Evolutionary conservation across 345 rosid species (phyloP).

Genomic region (Microthlaspi erraticum): DNA sequence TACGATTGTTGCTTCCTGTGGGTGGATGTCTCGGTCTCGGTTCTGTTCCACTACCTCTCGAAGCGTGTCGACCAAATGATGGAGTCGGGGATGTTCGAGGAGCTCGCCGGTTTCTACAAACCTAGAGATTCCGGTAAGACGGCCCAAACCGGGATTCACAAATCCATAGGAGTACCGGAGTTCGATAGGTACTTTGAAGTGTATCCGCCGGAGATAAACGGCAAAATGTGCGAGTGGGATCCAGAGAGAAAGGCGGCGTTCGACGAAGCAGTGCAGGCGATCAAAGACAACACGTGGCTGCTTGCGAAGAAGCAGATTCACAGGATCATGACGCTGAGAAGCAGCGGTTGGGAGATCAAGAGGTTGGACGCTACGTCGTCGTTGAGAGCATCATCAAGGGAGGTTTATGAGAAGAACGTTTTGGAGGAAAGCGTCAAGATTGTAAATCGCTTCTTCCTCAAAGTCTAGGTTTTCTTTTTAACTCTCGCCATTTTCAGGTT

Average conservation of each 20-base stretch:
- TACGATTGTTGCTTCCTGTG: conserved; percentile 81
- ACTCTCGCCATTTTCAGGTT: not conserved
- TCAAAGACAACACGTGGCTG: conserved; percentile 59
- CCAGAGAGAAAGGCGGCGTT: conserved; percentile 35
- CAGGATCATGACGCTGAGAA: conserved; percentile 62
- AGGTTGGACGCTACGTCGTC: conserved; percentile 71
- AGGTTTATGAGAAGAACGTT: conserved; percentile 70
- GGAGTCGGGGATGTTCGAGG: conserved; percentile 67
- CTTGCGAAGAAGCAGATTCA: conserved; percentile 66
- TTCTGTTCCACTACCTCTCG: conserved; percentile 51
- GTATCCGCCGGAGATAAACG: conserved; percentile 45
- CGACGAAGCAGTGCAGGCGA: conserved; percentile 56
- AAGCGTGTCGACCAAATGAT: conserved; percentile 82
- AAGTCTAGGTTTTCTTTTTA: not conserved
- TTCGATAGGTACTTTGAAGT: conserved; percentile 56
- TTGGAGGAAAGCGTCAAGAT: conserved; percentile 69
- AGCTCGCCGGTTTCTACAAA: conserved; percentile 55
- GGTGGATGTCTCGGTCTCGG: conserved; percentile 71
- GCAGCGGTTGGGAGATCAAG: conserved; percentile 68
- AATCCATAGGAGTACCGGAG: conserved; percentile 80
- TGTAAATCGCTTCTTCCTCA: conserved; percentile 65
- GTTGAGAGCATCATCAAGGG: conserved; percentile 50
- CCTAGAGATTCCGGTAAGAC: conserved; percentile 37
- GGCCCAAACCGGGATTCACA: conserved; percentile 52
- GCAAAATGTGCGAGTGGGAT: conserved; percentile 32